Evolutionary conservation across 2,329 filamentous ascomycete genomes (phyloP), one percentile per base, ranked within the genome.

Genomic region (Didymella sp.): DNA sequence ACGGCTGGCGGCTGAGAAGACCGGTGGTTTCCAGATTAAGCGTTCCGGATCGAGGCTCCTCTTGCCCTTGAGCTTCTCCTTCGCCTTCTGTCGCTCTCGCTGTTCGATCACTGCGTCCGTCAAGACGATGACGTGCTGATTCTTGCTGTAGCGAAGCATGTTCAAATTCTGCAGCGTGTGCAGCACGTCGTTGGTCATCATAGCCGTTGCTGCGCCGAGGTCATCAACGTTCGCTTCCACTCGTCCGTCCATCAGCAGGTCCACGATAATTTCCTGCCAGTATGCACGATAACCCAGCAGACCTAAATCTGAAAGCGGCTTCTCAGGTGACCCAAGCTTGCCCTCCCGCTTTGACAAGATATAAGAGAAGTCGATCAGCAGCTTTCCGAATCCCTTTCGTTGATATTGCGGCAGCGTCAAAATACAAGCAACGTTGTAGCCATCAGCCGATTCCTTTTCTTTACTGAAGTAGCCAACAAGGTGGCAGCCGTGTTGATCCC

Each of bases 401-500:
- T 99, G 95, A 68, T 96, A 98, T 73, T 99, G 96, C 0, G 95
- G 95, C 3, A 99, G 82, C 0, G 95, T 99, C 57, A 99, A 82
- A 74, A 99, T 99, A 84, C 96, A 99, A 4, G 95, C 96, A 28
- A 99, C 89, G 73, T 99, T 99, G 84, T 98, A 99, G 27, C 91
- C 92, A 69, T 99, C 96, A 0, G 92, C 92, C 35, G 90, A 94
- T 77, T 99, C 95, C 68, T 99, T 99, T 76, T 99, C 95, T 75
- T 99, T 99, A 53, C 91, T 96, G 77, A 99, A 99, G 74, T 97
- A 99, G n/a, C 95, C 95, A n/a, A 99, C 91, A 46, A 99, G 85
- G 72, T 98, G 95, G 69, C 90, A 95, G 13, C 95, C 95, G 68
- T 92, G 89, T 46, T 96, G 92, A 62, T 93, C 91, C 65, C 90